Evolutionary conservation across 306 rosid genomes (phyloP).

Genomic region (Purshia tridentata): DNA sequence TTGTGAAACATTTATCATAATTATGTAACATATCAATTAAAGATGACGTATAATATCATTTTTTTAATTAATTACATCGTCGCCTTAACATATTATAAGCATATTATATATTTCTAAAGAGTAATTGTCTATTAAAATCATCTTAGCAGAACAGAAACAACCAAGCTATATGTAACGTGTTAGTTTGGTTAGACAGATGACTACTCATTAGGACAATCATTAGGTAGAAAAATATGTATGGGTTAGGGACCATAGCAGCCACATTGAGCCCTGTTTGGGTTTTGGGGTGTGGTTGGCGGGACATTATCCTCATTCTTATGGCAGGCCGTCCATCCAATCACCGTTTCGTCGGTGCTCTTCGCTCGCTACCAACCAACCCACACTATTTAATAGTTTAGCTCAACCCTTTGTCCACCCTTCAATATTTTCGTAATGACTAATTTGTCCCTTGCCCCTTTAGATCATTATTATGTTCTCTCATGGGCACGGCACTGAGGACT

Average conservation of each 20-base stretch:
- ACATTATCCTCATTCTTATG: constrained; percentile 36
- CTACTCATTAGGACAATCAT: neutral
- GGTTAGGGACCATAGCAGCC: no score
- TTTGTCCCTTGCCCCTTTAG: constrained; percentile 17
- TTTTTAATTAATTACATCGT: no score
- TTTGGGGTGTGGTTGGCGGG: constrained; percentile 36
- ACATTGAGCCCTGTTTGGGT: neutral
- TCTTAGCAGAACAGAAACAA: no score
- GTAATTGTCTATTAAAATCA: no score
- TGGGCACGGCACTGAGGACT: neutral
- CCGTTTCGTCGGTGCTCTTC: constrained; percentile 70
- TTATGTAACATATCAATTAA: no score
- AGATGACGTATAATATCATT: no score
- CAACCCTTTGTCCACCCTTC: constrained; percentile 14
- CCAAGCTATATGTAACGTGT: no score
- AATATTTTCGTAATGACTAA: neutral
- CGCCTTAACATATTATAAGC: no score
- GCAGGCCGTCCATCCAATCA: constrained; percentile 65
- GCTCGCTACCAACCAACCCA: constrained; percentile 56
- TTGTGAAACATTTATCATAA: no score
- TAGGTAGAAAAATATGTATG: neutral
- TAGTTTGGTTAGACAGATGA: no score
- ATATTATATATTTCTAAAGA: no score
- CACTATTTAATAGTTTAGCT: constrained; percentile 34
- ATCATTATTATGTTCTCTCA: neutral